Base-by-base conservation (phyloP, 371 early-diverging fungal genomes). In the Hamiltosporidium tvaerminnensis region DNA sequence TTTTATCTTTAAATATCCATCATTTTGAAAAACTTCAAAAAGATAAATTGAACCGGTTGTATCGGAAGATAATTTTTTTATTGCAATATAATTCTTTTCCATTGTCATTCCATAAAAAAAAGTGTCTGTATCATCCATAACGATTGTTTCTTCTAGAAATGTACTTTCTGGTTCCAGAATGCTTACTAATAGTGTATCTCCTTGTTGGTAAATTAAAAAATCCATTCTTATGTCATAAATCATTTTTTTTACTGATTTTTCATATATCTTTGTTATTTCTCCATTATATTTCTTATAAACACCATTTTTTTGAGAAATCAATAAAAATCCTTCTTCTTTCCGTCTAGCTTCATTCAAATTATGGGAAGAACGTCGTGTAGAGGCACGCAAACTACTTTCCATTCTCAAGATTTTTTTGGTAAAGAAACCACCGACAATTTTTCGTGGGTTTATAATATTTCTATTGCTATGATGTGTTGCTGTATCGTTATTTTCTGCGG, bases 31-130 rank as follows among this genome's bases (percentile, higher is more conserved):
- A 16, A 69, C 31, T 38, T 14, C n/a, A 16, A 69, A 59, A 9
- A 73, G 48, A 55, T 61, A 64, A 36, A 73, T 63, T 5, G 65
- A 47, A 39, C 57, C 34, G 12, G 67, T 65, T 47, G 44, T 60
- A 30, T 63, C 63, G 30, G 35, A 37, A 3, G 59, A 57, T 5
- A 49, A 49, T 23, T 52, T 59, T 16, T 12, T 60, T 1, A 61
- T 33, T 23, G 65, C 63, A 41, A 74, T 62, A 38, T 36, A 62
- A 31, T 57, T 52, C 2, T 52, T 47, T n/a, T 63, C 54, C 1
- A 9, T 39, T 16, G 47, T 57, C 31, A 35, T 38, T n/a, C 71
- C 68, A 61, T 66, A 66, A 47, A 68, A 71, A 36, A 74, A 67
- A 41, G 57, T 55, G 0, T 53, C 62, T 9, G 61, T 53, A 39